Evolutionary conservation across 257 asterid genomes (phyloP).

Genomic region (Buddleja alternifolia): DNA sequence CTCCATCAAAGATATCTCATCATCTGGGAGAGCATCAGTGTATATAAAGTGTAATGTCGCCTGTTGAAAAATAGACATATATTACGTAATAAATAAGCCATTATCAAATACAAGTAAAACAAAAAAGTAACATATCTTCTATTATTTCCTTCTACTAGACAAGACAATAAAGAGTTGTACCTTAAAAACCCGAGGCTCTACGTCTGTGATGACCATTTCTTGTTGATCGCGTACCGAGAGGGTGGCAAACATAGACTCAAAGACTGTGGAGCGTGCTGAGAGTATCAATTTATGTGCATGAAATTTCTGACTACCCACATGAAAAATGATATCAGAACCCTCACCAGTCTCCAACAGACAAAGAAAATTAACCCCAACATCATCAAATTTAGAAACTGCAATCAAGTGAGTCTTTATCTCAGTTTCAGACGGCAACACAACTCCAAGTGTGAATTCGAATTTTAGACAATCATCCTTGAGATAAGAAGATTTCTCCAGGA

Average conservation of each 20-base stretch:
- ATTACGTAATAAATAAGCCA: no score
- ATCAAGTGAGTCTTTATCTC: no score
- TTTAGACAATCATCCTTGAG: constrained; percentile 8
- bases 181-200: constrained; percentile 16
- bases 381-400: background rate
- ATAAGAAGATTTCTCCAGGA: background rate
- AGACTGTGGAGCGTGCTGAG: constrained; percentile 9
- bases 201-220: background rate
- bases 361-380: background rate
- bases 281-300: background rate
- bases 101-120: background rate
- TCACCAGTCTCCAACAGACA: background rate
- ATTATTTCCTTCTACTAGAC: background rate
- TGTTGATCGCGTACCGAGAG: background rate
- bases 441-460: background rate
- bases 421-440: background rate
- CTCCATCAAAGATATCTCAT: background rate
- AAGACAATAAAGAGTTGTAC: background rate
- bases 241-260: background rate
- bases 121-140: background rate
- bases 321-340: background rate
- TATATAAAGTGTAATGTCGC: background rate
- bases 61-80: background rate
- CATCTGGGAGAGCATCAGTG: background rate
- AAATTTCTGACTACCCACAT: background rate